These are phyloP conservation scores for Claviceps digitariae DNA, from an alignment of 2,329 filamentous ascomycete species.

Conservation along the genomic window DNA sequence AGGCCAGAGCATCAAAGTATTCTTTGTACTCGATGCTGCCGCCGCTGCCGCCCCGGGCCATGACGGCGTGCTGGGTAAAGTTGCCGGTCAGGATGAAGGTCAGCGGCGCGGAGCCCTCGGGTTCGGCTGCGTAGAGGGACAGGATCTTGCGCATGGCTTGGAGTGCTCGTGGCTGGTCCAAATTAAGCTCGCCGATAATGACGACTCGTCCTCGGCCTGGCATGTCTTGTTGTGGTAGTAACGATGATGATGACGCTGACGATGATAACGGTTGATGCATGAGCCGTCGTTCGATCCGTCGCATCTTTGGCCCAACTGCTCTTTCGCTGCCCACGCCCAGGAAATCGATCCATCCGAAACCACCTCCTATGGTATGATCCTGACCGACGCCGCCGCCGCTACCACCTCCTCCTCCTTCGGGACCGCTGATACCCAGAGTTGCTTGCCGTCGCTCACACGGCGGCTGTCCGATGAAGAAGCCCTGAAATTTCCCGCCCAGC, in stretches of 20 bases:
- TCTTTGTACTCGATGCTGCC: constrained; percentile 96
- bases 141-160: constrained; percentile 72
- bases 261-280: constrained; percentile 28
- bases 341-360: constrained; percentile 97
- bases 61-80: constrained; percentile 55
- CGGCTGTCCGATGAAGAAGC: constrained; percentile 81
- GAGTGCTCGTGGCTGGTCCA: constrained; percentile 72
- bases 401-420: constrained; percentile 30
- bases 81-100: constrained; percentile 77
- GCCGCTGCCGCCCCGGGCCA: constrained; percentile 54
- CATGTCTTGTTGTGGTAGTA: constrained; percentile 18
- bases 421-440: constrained; percentile 58
- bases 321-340: constrained; percentile 82
- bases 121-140: constrained; percentile 53
- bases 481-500: constrained; percentile 84
- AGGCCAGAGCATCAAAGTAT: constrained; percentile 78
- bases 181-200: constrained; percentile 73
- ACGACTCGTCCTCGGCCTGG: constrained; percentile 43
- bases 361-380: constrained; percentile 55
- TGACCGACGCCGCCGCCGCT: constrained; percentile 34
- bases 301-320: constrained; percentile 71
- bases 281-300: constrained; percentile 59
- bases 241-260: background rate
- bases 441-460: constrained; percentile 74
- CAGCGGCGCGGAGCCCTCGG: constrained; percentile 54